These are phyloP conservation scores for Wickerhamiella kazuoi DNA, from an alignment of 805 yeast genomes.

Conservation along the genomic window DNA sequence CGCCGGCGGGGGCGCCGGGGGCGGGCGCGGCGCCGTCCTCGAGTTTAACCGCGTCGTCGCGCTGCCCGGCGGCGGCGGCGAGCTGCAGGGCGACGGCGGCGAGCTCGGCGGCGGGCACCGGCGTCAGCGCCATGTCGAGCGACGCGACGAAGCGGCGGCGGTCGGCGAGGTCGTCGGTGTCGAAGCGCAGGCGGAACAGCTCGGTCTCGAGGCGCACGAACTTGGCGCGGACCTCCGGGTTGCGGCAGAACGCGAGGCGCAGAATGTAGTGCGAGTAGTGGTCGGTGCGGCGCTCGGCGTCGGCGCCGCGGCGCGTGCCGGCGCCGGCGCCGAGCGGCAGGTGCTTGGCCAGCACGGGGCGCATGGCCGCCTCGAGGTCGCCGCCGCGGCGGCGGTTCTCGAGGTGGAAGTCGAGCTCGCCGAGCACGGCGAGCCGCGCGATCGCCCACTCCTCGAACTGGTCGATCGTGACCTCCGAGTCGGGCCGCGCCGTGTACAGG, in stretches of 20 bases:
- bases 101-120: conserved; percentile 48
- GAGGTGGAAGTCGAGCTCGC: conserved; percentile 55
- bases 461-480: conserved; percentile 72
- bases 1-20: conserved; percentile 32
- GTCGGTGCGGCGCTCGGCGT: conserved; percentile 63
- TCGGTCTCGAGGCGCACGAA: conserved; percentile 61
- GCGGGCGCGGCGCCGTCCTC: conserved; percentile 30
- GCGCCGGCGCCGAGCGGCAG: conserved; percentile 39
- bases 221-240: conserved; percentile 60
- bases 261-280: conserved; percentile 82
- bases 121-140: conserved; percentile 55
- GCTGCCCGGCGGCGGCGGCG: conserved; percentile 33
- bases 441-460: conserved; percentile 94
- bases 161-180: conserved; percentile 42
- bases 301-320: conserved; percentile 14
- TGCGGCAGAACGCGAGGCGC: conserved; percentile 73
- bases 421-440: conserved; percentile 64
- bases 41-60: conserved; percentile 41
- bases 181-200: conserved; percentile 58
- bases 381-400: conserved; percentile 38
- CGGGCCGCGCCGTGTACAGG: conserved; percentile 62
- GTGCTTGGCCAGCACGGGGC: conserved; percentile 43
- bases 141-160: conserved; percentile 51
- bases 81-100: conserved; percentile 30
- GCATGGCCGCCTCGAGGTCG: conserved; percentile 50